phyloP scores from a whole-genome alignment of 139 green algal genomes.

The Micromonas commoda region DNA sequence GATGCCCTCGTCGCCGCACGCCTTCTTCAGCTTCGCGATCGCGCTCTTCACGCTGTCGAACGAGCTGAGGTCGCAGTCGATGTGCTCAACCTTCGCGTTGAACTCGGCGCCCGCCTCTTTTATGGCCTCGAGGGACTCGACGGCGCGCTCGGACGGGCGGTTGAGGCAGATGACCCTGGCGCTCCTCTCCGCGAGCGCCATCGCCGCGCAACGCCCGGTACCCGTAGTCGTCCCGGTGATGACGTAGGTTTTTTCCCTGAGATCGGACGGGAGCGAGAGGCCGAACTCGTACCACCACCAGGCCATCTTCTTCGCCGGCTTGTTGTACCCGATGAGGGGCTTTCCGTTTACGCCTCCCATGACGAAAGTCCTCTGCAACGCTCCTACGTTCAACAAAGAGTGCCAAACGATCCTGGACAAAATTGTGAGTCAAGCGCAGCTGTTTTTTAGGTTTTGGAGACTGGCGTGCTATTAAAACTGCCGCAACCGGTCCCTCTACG shows the following conservation, averaged over 20 bases:
- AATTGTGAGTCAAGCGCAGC: too few relatives aligned
- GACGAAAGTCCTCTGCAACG: too few relatives aligned
- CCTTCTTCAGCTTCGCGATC: not conserved
- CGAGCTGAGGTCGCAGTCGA: constrained; percentile 18
- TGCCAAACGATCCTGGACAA: too few relatives aligned
- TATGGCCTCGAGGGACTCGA: not conserved
- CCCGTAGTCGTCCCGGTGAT: constrained; percentile 15
- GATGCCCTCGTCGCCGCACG: not conserved
- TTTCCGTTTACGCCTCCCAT: too few relatives aligned
- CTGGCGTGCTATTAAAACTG: too few relatives aligned
- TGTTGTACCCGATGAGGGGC: too few relatives aligned
- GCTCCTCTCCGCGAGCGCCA: not conserved
- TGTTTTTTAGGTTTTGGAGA: too few relatives aligned
- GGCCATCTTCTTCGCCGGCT: too few relatives aligned
- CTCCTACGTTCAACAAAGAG: too few relatives aligned
- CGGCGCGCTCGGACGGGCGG: constrained; percentile 5
- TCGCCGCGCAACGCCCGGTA: not conserved
- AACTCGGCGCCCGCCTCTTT: not conserved
- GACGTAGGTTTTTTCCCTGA: constrained; percentile 4
- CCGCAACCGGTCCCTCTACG: not conserved
- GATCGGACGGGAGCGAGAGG: not conserved
- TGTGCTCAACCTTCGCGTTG: not conserved
- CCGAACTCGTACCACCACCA: not conserved
- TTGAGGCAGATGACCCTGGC: constrained; percentile 24
- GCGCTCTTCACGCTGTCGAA: constrained; percentile 7